Percentiles rank a stretch among this genome's conserved stretches.
These are phyloP conservation scores for Chlorella sp. DNA, from an alignment of 139 green algal genomes.

Conservation along the genomic window DNA sequence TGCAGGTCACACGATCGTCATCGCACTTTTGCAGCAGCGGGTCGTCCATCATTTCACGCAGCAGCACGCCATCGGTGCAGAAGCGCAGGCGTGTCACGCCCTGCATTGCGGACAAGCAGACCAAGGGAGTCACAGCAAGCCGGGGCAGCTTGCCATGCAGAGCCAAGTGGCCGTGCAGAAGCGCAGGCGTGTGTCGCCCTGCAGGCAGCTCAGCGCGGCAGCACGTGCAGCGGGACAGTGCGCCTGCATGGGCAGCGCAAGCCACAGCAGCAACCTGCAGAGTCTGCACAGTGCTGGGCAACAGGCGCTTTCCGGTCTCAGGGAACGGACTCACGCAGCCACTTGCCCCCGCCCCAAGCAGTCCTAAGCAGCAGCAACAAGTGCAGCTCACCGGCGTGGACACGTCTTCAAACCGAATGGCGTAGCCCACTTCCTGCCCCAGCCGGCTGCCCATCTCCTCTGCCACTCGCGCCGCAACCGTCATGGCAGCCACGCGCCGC, in stretches of 20 bases:
- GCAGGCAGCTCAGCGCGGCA: neutral
- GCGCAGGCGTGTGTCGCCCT: too few relatives aligned
- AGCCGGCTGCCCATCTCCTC: conserved; percentile 80
- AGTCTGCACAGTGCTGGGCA: too few relatives aligned
- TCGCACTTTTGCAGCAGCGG: conserved; percentile 76
- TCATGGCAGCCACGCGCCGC: conserved; percentile 80
- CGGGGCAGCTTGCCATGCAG: neutral
- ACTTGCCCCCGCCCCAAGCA: neutral
- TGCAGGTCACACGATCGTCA: too few relatives aligned
- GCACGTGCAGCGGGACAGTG: neutral
- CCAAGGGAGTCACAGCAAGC: neutral
- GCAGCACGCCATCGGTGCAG: conserved; percentile 91
- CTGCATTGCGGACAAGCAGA: conserved; percentile 34
- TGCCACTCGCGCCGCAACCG: conserved; percentile 84
- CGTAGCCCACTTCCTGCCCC: conserved; percentile 72
- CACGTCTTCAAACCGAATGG: conserved; percentile 96
- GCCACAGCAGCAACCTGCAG: neutral
- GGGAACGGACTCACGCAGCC: neutral
- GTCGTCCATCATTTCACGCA: conserved; percentile 90
- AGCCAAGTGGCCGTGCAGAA: neutral
- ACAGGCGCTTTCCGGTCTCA: too few relatives aligned
- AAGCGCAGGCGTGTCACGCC: conserved; percentile 83
- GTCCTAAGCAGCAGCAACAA: neutral
- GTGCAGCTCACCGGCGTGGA: conserved; percentile 48
- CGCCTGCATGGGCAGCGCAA: neutral